Base-by-base conservation (phyloP, 768 basidiomycete genomes). In the Tricholoma terreum region DNA sequence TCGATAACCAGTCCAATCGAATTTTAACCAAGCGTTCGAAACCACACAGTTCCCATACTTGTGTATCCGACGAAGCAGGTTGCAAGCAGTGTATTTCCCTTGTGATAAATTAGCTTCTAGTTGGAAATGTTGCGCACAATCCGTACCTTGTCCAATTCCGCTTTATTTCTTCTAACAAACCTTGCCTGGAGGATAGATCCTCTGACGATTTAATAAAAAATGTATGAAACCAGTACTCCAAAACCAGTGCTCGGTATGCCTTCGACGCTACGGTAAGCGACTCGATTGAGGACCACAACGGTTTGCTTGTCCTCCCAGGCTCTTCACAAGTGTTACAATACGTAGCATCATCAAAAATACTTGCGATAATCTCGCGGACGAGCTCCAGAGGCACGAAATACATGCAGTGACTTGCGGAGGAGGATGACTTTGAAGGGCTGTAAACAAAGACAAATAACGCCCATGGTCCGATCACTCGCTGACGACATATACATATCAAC, bases 21-120 rank as follows among this genome's bases (percentile, higher is more conserved):
- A 73, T 63, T 35, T 61, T 63, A 1, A 50, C 43, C 7, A 73
- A 35, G 7, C 57, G 58, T 35, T 48, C 51, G 27, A 72, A 63
- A 10, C 61, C 64, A 5, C 56, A 45, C 14, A 74, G 61, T 22
- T 72, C 55, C 71, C 73, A 74, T 14, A 65, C 14, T 11, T 57
- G 50, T 14, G 54, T 42, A 22, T 55, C 38, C n/a, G 31, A 45
- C 4, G 56, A 52, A 17, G 64, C 48, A n/a, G 43, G 49, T 45
- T 70, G 68, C 19, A 70, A 63, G 52, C 69, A 71, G 34, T 75
- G 72, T 14, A 76, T 56, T 57, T 70, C 63, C 51, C 73, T 76
- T 53, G 15, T 24, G 24, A 27, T 38, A 11, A 52, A 43, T 22
- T 11, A 38, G 49, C 22, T 45, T 45, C 42, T 19, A 51, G 30